Base-by-base conservation (phyloP, 495 filamentous ascomycete species). In the Penicillium taxi region DNA sequence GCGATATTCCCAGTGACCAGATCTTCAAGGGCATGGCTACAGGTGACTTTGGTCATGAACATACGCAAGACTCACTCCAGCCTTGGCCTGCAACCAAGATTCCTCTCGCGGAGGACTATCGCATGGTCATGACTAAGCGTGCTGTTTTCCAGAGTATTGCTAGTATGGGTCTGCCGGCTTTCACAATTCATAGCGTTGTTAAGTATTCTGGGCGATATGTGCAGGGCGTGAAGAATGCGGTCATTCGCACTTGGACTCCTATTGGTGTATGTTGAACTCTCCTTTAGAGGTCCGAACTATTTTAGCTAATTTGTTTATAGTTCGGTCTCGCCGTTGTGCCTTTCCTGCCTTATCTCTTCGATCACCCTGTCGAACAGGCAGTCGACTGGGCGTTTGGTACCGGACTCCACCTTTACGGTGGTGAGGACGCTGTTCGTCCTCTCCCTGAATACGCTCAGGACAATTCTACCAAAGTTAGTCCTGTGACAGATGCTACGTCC, bases 161-260 rank as follows among this genome's bases (percentile, higher is more conserved):
- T 2, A 82, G 76, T 54, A 98, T 98, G 91, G 91, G 84, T 6
- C 53, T 96, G 42, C 91, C 91, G 2, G 91, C 91, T 0, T 86
- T 98, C 39, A 98, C 91, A 0, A 96, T 98, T 38, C 91, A 98
- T 54, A 84, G 78, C 35, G 70, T 96, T 9, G 91, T 98, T 25
- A 74, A 75, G 47, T 95, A 98, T 53, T 84, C 81, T 6, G 86
- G 91, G 0, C 65, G 67, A 6, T 85, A 87, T 37, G 45, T 98
- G 58, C 94, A 88, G 63, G 67, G 82, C 50, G 66, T 65, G 14
- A 89, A 91, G 72, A 91, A 78, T 52, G 63, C 66, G 32, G 73
- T 68, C 7, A 42, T 96, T 6, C 65, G 89, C 38, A 87, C 85
- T 1, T 98, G 79, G 78, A 81, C 77, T 8, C 91, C 91, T 4